Evolutionary conservation across 768 basidiomycete species (phyloP).

Genomic region (Clitopilus passeckerianus): DNA sequence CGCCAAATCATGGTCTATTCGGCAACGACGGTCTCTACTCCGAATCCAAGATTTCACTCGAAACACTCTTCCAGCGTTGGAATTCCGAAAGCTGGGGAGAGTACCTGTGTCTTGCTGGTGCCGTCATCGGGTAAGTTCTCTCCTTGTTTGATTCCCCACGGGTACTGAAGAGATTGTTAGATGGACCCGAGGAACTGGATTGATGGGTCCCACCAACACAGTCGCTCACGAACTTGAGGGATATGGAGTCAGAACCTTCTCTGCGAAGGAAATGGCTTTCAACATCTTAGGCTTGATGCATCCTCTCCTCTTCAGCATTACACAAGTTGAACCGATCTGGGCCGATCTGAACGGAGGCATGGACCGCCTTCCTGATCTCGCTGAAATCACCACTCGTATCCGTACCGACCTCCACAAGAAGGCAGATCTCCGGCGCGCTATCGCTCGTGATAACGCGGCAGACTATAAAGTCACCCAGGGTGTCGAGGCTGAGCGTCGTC

Average conservation of each 20-base stretch:
- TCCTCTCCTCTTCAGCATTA: constrained; percentile 97
- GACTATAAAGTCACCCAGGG: constrained; percentile 93
- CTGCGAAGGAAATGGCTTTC: constrained; percentile 99
- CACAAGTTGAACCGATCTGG: constrained; percentile 99
- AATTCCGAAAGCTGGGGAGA: constrained; percentile 98
- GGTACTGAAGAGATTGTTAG: constrained; percentile 28
- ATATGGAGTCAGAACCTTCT: constrained; percentile 95
- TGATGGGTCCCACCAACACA: constrained; percentile 94
- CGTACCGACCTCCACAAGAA: constrained; percentile 78
- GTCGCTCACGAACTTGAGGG: constrained; percentile 92
- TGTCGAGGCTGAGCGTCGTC: constrained; percentile 84
- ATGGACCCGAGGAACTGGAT: constrained; percentile 97
- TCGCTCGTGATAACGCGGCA: constrained; percentile 90
- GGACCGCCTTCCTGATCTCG: constrained; percentile 94
- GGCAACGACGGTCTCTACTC: constrained; percentile 98
- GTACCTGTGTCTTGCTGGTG: constrained; percentile 95
- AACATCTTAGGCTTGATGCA: constrained; percentile 99
- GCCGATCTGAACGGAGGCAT: constrained; percentile 98
- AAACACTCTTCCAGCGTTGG: constrained; percentile 99
- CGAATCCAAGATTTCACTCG: constrained; percentile 96
- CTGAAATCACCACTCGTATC: constrained; percentile 86
- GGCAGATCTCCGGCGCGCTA: constrained; percentile 88
- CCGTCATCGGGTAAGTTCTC: constrained; percentile 84
- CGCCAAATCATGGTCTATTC: constrained; percentile 97
- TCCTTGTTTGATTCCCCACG: constrained; percentile 1